Conservation (phyloP, 2,329 filamentous ascomycete genomes). For the Bipolaris oryzae region DNA sequence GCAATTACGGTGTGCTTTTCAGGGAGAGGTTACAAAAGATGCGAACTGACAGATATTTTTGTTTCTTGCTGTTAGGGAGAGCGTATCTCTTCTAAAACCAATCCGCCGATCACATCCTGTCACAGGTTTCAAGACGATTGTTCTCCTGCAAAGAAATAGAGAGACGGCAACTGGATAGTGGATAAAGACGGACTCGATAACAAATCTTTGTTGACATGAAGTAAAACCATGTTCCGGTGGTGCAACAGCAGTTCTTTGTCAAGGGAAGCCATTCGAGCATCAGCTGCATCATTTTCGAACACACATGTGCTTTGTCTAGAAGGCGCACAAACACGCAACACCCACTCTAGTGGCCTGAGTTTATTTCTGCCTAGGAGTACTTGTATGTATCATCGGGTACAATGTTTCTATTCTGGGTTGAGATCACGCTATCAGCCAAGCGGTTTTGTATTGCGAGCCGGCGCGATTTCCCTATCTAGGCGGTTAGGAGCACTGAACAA, state of each 20-base stretch:
- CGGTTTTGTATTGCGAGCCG: background rate
- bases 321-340: background rate
- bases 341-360: background rate
- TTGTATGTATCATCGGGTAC: background rate
- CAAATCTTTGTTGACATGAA: slow-evolving; percentile 9
- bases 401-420: background rate
- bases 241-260: slow-evolving; percentile 8
- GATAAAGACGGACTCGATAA: slow-evolving; percentile 6
- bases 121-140: background rate
- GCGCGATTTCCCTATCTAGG: background rate
- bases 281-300: background rate
- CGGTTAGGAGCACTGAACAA: background rate
- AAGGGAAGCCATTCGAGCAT: background rate
- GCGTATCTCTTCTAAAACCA: background rate
- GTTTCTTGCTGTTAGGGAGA: background rate
- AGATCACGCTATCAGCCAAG: too few species aligned
- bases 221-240: background rate
- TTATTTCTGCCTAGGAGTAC: background rate
- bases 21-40: background rate
- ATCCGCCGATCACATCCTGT: background rate
- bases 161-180: background rate
- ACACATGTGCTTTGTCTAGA: slow-evolving; percentile 3
- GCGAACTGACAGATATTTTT: background rate
- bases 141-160: slow-evolving; percentile 4
- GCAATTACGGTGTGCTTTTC: background rate